Base-by-base conservation (phyloP, 371 early-diverging fungal species). In the Parasitella parasitica region DNA sequence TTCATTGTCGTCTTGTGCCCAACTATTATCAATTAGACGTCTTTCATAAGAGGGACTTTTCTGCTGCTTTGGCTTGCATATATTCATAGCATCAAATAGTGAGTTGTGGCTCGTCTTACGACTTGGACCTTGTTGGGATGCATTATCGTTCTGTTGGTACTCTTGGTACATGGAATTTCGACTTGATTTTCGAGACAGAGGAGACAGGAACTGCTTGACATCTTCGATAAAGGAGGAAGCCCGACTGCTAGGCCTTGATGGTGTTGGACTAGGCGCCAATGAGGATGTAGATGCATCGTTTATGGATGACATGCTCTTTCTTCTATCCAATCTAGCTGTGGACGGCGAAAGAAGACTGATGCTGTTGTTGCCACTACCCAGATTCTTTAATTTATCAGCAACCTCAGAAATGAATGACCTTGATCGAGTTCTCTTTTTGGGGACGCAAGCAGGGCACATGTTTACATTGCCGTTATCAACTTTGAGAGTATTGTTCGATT, bases 151-250 rank as follows among this genome's bases (percentile, higher is more conserved):
- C 8, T 11, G 28, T 27, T 66, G 60, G 30, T 52, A 66, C 0
- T 67, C 68, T 43, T 60, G 59, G 28, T 37, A 36, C 22, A 69
- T 28, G 15, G 69, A 69, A 6, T 56, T 69, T 35, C 65, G 26
- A 54, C 69, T 69, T 12, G 64, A 64, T 41, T 57, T 69, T 54
- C 69, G 49, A 27, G 65, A 64, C 2, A 69, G 20, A 18, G 69
- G 69, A 0, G 64, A 22, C 20, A 69, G 22, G 13, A 69, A 64
- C 5, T 69, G 69, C 9, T 69, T 69, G 3, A 69, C 59, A 30
- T 69, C 69, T 43, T 69, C 69, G 49, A 69, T 57, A 28, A 69
- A 61, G 0, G 69, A 69, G 27, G 69, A 69, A 6, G 69, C 69
- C 18, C 69, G 28, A 37, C 69, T 69, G 6, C 61, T 64, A 1